Evolutionary conservation across 2,329 filamentous ascomycete species (phyloP).

Genomic region (Colletotrichum caudatum): DNA sequence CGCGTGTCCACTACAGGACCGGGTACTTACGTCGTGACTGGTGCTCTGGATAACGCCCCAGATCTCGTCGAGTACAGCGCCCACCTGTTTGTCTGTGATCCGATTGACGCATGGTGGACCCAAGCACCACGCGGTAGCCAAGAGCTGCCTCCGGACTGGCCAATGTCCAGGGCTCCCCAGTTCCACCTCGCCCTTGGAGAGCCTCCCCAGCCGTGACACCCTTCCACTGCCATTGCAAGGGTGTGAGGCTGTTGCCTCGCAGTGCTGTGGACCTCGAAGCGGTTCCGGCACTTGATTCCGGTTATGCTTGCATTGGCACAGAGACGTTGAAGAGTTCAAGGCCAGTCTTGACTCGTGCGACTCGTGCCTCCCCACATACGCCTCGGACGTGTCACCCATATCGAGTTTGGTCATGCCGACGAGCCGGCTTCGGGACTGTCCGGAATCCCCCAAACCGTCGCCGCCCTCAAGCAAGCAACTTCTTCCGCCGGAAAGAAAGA

Average conservation of each 20-base stretch:
- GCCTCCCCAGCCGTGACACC: constrained; percentile 47
- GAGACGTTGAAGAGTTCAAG: constrained; percentile 55
- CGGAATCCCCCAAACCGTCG: constrained; percentile 48
- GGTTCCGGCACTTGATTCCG: constrained; percentile 48
- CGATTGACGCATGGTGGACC: constrained; percentile 58
- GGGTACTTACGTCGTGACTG: constrained; percentile 52
- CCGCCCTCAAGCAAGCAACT: constrained; percentile 53
- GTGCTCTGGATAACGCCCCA: constrained; percentile 50
- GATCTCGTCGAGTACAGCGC: constrained; percentile 50
- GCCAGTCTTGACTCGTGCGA: constrained; percentile 59
- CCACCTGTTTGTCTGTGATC: constrained; percentile 63
- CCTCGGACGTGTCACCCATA: constrained; percentile 56
- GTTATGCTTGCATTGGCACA: constrained; percentile 58
- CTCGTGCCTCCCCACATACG: constrained; percentile 59
- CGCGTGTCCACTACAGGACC: constrained; percentile 32
- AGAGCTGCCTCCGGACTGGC: constrained; percentile 51
- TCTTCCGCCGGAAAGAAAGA: constrained; percentile 46
- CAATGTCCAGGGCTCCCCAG: constrained; percentile 36
- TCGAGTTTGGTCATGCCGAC: constrained; percentile 48
- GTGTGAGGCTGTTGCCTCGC: constrained; percentile 57
- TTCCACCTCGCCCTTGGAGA: constrained; percentile 16
- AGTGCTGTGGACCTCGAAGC: constrained; percentile 47
- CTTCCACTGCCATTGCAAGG: constrained; percentile 60
- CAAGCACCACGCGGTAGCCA: constrained; percentile 40
- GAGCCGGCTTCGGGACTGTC: constrained; percentile 7